phyloP scores from a whole-genome alignment of 129 eudicot genomes.

The Sambucus nigra region DNA sequence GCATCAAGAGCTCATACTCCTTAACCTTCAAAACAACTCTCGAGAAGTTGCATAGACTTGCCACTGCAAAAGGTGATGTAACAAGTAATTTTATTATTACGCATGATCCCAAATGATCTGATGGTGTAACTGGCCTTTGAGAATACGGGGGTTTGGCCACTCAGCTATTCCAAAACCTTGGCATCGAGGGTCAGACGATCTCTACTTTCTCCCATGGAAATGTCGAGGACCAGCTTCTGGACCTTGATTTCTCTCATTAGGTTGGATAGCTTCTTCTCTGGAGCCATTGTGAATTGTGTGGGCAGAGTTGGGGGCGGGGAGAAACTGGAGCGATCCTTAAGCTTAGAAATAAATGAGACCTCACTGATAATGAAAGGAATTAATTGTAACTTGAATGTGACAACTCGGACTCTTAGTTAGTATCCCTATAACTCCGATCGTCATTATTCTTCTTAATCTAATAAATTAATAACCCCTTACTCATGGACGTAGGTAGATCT shows the following conservation, averaged over 20 bases:
- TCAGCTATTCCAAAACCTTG: conserved; percentile 42
- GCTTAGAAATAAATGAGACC: too few relatives aligned
- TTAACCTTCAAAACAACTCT: conserved; percentile 36
- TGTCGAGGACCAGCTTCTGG: conserved; percentile 43
- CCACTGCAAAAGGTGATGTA: conserved; percentile 31
- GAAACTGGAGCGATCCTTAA: too few relatives aligned
- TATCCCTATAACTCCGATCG: too few relatives aligned
- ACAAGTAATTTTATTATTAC: conserved; percentile 30
- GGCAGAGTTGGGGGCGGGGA: neutral
- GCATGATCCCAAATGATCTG: conserved; percentile 30
- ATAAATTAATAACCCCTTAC: too few relatives aligned
- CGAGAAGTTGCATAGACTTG: conserved; percentile 34
- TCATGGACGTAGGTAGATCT: too few relatives aligned
- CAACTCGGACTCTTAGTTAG: too few relatives aligned
- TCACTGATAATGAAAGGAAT: too few relatives aligned
- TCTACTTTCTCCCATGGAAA: conserved; percentile 44
- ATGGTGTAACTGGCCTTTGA: conserved; percentile 38
- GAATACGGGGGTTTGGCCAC: conserved; percentile 39
- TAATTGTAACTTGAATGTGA: too few relatives aligned
- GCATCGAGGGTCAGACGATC: conserved; percentile 51
- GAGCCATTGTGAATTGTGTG: conserved; percentile 12
- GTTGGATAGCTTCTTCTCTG: conserved; percentile 35
- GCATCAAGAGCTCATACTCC: conserved; percentile 30
- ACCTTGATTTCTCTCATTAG: conserved; percentile 45
- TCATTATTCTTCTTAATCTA: too few relatives aligned